phyloP scores from a whole-genome alignment of 2,329 filamentous ascomycete species.

The Phyllosticta paracitricarpa region DNA sequence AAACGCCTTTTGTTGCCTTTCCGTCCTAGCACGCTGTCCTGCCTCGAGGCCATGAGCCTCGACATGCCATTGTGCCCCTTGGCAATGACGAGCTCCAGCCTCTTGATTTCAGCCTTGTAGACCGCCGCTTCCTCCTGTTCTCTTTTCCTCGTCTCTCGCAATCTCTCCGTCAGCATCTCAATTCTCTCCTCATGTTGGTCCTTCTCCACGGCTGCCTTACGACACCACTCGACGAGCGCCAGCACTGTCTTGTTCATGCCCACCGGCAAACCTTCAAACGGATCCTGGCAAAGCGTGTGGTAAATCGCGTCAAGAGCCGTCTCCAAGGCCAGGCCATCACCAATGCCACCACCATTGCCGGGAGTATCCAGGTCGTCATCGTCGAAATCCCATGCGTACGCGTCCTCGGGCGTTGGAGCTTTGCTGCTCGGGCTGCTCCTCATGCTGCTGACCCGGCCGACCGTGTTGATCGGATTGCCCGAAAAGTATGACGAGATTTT shows the following conservation, averaged over 20 bases:
- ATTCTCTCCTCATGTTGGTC: neutral
- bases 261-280: slow-evolving; percentile 1
- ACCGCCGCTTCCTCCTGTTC: neutral
- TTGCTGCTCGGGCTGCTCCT: neutral
- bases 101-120: slow-evolving; percentile 3
- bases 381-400: neutral
- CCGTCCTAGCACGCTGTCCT: slow-evolving; percentile 29
- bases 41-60: slow-evolving; percentile 31
- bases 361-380: neutral
- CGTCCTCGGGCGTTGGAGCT: neutral
- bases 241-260: slow-evolving; percentile 3
- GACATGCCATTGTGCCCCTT: slow-evolving; percentile 31
- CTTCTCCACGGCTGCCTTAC: neutral
- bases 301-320: neutral
- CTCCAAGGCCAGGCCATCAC: neutral
- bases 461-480: slow-evolving; percentile 18
- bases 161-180: neutral
- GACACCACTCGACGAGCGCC: slow-evolving; percentile 2
- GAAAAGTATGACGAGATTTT: slow-evolving; percentile 7
- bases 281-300: slow-evolving; percentile 4
- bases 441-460: neutral
- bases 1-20: slow-evolving; percentile 18
- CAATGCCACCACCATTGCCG: neutral
- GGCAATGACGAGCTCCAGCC: slow-evolving; percentile 34
- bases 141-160: neutral